These are phyloP conservation scores for Phytophthora meadii DNA, from an alignment of 352 stramenopile genomes.

Conservation along the genomic window DNA sequence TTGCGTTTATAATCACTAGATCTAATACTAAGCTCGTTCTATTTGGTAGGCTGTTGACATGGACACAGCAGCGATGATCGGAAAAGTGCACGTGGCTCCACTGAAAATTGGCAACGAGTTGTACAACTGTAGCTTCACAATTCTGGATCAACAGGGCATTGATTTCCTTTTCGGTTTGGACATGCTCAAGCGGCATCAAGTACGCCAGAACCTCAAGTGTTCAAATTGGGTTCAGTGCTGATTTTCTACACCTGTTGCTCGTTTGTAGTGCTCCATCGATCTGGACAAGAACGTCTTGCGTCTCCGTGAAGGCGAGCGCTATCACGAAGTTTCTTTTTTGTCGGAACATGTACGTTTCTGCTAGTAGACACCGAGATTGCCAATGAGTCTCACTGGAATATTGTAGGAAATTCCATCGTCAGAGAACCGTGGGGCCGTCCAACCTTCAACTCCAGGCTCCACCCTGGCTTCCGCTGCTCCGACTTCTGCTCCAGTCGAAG, in stretches of 20 bases:
- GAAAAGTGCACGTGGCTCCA: conserved; percentile 91
- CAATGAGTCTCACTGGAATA: no score
- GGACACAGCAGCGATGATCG: conserved; percentile 96
- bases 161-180: conserved; percentile 98
- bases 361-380: no score
- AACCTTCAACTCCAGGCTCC: conserved; percentile 14
- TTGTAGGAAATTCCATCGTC: conserved; percentile 77
- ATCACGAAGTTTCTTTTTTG: no score
- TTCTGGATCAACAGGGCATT: conserved; percentile 93
- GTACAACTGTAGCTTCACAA: conserved; percentile 93
- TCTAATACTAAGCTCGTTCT: conserved; percentile 13
- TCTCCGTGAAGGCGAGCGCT: conserved; percentile 40
- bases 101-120: conserved; percentile 90
- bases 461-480: conserved; percentile 28
- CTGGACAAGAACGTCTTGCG: conserved; percentile 92
- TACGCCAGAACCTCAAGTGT: background rate
- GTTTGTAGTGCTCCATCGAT: conserved; percentile 93
- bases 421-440: conserved; percentile 37
- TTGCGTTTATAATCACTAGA: conserved; percentile 21
- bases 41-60: conserved; percentile 91
- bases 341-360: conserved; percentile 67
- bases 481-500: conserved; percentile 21
- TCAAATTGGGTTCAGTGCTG: background rate
- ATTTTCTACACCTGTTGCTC: conserved; percentile 8
- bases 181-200: conserved; percentile 81